These are phyloP conservation scores for Coffea humblotiana DNA, from an alignment of 305 asterid genomes.

Conservation along the genomic window DNA sequence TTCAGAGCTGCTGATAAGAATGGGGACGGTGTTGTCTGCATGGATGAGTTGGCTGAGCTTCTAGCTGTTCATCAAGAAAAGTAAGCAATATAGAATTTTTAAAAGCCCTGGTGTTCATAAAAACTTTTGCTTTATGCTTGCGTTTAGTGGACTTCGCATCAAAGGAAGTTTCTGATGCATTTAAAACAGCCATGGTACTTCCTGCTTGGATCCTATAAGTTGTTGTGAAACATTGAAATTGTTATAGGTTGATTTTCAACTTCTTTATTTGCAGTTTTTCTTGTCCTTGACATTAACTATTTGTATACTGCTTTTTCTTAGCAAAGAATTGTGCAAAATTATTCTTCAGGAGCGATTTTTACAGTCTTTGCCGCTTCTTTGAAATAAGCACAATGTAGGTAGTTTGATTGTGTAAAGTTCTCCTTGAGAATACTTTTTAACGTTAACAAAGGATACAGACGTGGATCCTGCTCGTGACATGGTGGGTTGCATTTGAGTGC, in stretches of 20 bases:
- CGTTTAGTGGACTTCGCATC: not conserved
- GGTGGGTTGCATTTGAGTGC: constrained; percentile 7
- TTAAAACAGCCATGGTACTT: not conserved
- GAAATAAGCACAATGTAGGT: not conserved
- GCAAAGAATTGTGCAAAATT: not conserved
- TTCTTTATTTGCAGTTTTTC: not conserved
- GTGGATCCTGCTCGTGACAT: not conserved
- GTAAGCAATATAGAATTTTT: constrained; percentile 36
- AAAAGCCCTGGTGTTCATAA: not conserved
- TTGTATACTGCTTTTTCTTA: not conserved
- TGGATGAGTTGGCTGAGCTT: constrained; percentile 96
- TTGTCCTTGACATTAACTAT: not conserved
- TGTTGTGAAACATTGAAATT: not conserved
- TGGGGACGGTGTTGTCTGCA: constrained; percentile 86
- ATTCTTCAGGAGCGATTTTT: not conserved
- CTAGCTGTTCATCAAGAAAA: constrained; percentile 84
- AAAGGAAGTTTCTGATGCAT: not conserved
- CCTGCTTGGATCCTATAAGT: not conserved
- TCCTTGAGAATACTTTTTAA: not conserved
- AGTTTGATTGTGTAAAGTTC: not conserved
- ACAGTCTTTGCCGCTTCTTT: not conserved
- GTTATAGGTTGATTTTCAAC: not conserved
- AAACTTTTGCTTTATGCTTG: not conserved
- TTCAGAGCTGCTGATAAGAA: constrained; percentile 90
- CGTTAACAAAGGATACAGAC: not conserved